Conservation (phyloP, 129 eudicot genomes). For the Artemisia tridentata region DNA sequence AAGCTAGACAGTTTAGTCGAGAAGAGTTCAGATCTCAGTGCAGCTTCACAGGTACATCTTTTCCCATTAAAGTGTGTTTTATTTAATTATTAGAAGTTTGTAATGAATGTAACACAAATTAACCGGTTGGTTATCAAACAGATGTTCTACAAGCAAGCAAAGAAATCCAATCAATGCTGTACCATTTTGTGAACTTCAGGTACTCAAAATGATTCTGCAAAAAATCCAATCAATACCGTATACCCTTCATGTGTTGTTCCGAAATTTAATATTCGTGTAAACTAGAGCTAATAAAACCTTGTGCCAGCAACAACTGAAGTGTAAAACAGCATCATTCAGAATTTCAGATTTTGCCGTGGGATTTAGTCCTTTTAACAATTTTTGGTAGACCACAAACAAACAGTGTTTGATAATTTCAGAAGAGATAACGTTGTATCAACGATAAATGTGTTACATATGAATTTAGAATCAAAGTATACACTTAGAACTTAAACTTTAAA, state of each 20-base stretch:
- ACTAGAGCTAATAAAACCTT: no score
- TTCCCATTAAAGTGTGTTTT: neutral
- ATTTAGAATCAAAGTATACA: neutral
- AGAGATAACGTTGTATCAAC: neutral
- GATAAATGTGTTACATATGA: neutral
- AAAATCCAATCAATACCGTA: neutral
- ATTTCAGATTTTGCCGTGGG: no score
- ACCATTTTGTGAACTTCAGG: constrained; percentile 52
- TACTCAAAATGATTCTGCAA: neutral
- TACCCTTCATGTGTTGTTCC: no score
- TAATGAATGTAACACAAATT: neutral
- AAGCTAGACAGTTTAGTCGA: constrained; percentile 88
- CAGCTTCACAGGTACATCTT: constrained; percentile 80
- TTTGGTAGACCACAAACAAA: no score
- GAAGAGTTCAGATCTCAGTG: constrained; percentile 91
- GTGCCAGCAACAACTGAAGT: no score
- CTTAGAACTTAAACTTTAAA: neutral
- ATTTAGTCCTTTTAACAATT: no score
- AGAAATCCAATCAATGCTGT: constrained; percentile 85
- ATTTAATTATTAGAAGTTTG: neutral
- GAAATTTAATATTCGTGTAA: no score
- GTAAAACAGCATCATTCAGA: no score
- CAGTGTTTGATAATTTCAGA: neutral
- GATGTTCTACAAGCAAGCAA: constrained; percentile 98
- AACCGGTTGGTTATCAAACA: constrained; percentile 35